phyloP scores from a whole-genome alignment of 345 rosid species.

The Eucalyptus erythrocorys region DNA sequence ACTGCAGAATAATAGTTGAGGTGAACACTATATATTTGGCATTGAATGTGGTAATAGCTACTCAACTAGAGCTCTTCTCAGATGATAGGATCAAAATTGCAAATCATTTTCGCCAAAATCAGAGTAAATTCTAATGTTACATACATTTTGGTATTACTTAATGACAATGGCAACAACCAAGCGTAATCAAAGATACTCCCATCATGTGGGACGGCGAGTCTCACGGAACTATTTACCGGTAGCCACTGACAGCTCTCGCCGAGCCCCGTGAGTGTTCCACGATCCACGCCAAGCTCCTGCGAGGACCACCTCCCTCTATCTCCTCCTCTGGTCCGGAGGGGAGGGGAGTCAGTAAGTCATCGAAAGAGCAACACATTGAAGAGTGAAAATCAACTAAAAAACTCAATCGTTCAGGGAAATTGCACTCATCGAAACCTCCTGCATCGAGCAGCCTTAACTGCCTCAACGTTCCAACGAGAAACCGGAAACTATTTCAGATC shows the following conservation, averaged over 20 bases:
- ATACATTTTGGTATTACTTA: not conserved
- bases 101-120: not conserved
- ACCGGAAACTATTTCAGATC: too few species aligned
- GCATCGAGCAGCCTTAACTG: too few species aligned
- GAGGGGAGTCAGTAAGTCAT: too few species aligned
- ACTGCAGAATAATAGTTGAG: not conserved
- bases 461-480: too few species aligned
- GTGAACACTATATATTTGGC: not conserved
- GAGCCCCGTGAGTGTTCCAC: not conserved
- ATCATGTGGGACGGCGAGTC: fast-evolving
- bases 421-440: too few species aligned
- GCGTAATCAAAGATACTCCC: not conserved
- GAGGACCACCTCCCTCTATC: not conserved
- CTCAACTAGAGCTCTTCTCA: not conserved
- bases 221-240: not conserved
- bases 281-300: not conserved
- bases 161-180: not conserved
- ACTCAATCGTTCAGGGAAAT: too few species aligned
- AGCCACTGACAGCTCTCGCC: not conserved
- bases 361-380: too few species aligned
- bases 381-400: too few species aligned
- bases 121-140: not conserved
- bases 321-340: not conserved
- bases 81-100: not conserved
- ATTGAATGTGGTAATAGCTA: not conserved